Evolutionary conservation across 257 asterid species (phyloP), one percentile per base, ranked within the genome.

Genomic region (Osmanthus fragrans): DNA sequence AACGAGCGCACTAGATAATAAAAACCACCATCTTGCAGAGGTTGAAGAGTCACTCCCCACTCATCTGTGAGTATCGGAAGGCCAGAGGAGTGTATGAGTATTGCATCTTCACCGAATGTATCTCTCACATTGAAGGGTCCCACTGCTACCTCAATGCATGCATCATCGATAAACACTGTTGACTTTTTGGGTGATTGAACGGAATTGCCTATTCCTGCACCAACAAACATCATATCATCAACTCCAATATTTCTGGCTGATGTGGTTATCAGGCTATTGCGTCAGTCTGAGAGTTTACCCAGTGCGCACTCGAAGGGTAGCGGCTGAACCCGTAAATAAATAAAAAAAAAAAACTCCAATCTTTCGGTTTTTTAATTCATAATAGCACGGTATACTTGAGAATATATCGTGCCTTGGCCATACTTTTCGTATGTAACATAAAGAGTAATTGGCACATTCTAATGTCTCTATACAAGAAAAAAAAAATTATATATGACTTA

Each of bases 81-180:
- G 30, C 97, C 99, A 45, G 97, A 72, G 1, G 97, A 82, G 47
- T 93, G 89, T 19, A 95, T 47, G 29, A 95, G 91, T 66, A 90
- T 80, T 0, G 96, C 98, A 71, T 89, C 97, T 6, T 93, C 92
- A 0, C 99, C 99, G 11, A 95, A 95, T 30, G 93, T 91, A 68
- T 91, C 97, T 64, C 91, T 82, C 70, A 96, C 96, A 36, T 87
- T 88, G 68, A 96, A 87, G 40, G 92, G 94, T 29, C 87, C 92
- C 9, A 18, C 39, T 19, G 91, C 92, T 73, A 93, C 96, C 88
- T 96, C 99, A 18, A 96, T 87, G 77, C 94, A 93, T 42, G 92
- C 96, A 32, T 92, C 99, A 79, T 93, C 92, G 75, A 96, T 90
- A 78, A 90, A 93, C 79, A 93, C 98, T 40, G 91, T 91, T n/a